phyloP scores from a whole-genome alignment of 2,329 filamentous ascomycete species.

The Colletotrichum cordylinicola region DNA sequence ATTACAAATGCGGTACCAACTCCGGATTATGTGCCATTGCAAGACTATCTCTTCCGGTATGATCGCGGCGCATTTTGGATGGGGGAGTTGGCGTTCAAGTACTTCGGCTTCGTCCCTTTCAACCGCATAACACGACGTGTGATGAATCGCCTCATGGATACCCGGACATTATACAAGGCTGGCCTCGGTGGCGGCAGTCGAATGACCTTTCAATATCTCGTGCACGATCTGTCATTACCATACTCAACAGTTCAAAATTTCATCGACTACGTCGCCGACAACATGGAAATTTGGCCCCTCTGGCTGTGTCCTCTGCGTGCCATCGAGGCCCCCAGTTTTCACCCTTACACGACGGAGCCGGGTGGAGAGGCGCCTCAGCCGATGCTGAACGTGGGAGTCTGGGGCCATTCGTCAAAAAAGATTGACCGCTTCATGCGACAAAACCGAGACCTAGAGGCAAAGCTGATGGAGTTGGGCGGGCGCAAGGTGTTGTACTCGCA shows the following conservation, averaged over 20 bases:
- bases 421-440: constrained; percentile 52
- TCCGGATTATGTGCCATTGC: constrained; percentile 63
- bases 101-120: constrained; percentile 67
- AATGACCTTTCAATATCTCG: constrained; percentile 64
- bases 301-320: constrained; percentile 61
- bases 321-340: constrained; percentile 38
- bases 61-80: constrained; percentile 75
- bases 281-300: constrained; percentile 56
- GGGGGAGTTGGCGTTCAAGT: constrained; percentile 65
- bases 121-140: constrained; percentile 66
- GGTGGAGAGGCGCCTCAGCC: neutral
- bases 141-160: constrained; percentile 68
- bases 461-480: constrained; percentile 63
- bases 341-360: constrained; percentile 10
- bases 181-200: constrained; percentile 61
- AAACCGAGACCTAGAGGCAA: constrained; percentile 67
- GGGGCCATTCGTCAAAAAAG: constrained; percentile 54
- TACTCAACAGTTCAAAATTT: constrained; percentile 49
- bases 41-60: constrained; percentile 75
- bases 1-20: constrained; percentile 29
- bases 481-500: constrained; percentile 77
- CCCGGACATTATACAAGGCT: constrained; percentile 69
- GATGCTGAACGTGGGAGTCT: constrained; percentile 66
- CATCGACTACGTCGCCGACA: constrained; percentile 50
- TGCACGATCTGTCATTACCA: constrained; percentile 68